Base-by-base conservation (phyloP, 1,284 basidiomycete species). In the Tilletia indica region DNA sequence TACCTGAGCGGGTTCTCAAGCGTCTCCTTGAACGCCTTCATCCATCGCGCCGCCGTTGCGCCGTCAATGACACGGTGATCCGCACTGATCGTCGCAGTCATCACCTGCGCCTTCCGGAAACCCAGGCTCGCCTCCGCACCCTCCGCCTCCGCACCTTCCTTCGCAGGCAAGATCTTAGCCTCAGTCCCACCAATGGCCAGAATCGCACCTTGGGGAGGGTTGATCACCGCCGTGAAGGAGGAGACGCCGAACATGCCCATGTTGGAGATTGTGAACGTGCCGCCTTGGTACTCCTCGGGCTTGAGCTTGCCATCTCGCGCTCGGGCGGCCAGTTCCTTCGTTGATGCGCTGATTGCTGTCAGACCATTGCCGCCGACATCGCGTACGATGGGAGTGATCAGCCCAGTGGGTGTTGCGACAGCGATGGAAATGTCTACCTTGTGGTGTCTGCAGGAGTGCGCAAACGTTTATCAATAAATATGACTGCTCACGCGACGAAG, bases 211-310 rank as follows among this genome's bases (percentile, higher is more conserved):
- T 99, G 97, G 48, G 97, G 97, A 21, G 93, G 90, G 89, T 99
- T 99, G 89, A 99, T 97, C 87, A 99, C 99, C 68, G 97, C 97
- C 25, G 95, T 98, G 86, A 99, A 99, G 86, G 97, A 91, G 72
- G 90, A 90, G 70, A 85, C 81, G 79, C 93, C 96, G 84, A 89
- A 97, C 97, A 99, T 99, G 86, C 97, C 97, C 78, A 99, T 89
- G 87, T 99, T 99, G 78, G 97, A 99, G 85, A 99, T 94, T 70
- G 97, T 99, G 88, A 99, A 99, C 12, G 94, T 92, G 71, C 97
- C 97, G 76, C 97, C 97, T 91, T 94, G 81, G 88, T 99, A 99
- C 86, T 99, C 96, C 71, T 92, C 88, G 47, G 97, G 96, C 85
- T 92, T 89, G 72, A 99, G 89, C 87, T 99, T 99, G 82, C 95